These are phyloP conservation scores for Lathyrus tuberosus DNA, from an alignment of 306 rosid species.

Conservation along the genomic window DNA sequence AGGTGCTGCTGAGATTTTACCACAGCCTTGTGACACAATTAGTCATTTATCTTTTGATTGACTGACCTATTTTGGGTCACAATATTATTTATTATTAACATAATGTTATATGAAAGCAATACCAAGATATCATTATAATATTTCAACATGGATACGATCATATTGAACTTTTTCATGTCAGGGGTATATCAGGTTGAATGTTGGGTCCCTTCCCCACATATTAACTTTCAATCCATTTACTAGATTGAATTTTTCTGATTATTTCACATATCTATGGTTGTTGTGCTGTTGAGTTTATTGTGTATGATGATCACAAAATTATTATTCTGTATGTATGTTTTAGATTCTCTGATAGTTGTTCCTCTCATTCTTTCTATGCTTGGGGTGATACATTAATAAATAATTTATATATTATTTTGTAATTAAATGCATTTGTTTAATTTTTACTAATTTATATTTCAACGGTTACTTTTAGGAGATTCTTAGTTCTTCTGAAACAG, in stretches of 20 bases:
- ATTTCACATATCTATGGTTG: conserved; percentile 34
- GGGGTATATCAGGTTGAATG: conserved; percentile 24
- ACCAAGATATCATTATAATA: conserved; percentile 4
- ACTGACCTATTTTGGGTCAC: conserved; percentile 30
- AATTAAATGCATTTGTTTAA: conserved; percentile 5
- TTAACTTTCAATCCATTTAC: conserved; percentile 33
- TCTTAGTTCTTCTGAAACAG: conserved; percentile 78
- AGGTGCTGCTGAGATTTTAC: no score
- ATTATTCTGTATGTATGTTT: conserved; percentile 85
- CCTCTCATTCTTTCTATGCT: conserved; percentile 98
- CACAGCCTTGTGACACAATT: no score
- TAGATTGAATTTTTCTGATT: conserved; percentile 34
- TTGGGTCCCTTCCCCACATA: background rate
- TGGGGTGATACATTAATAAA: conserved; percentile 62
- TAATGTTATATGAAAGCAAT: conserved; percentile 14
- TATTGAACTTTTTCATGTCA: background rate
- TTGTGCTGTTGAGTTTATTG: no score
- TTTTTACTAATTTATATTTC: conserved; percentile 39
- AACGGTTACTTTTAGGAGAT: conserved; percentile 68
- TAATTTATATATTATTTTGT: background rate
- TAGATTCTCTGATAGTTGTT: conserved; percentile 86
- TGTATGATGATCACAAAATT: no score
- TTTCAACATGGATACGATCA: conserved; percentile 25
- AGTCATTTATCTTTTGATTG: no score
- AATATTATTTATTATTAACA: background rate